These are phyloP conservation scores for Antitrichia curtipendula DNA, from an alignment of 225 moss, liverwort and hornwort genomes.

Conservation along the genomic window DNA sequence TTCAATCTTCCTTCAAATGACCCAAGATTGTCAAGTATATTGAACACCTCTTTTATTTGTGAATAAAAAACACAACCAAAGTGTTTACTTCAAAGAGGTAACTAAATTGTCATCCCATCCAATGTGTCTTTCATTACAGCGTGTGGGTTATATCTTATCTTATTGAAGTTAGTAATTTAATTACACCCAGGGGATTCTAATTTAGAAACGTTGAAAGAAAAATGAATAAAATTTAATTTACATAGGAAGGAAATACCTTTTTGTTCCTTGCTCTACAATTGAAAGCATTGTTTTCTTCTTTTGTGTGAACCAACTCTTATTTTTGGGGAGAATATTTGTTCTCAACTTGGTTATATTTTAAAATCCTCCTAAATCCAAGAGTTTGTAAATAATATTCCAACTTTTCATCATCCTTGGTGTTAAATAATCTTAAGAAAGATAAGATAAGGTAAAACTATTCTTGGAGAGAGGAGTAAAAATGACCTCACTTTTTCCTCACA, in stretches of 20 bases:
- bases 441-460: neutral
- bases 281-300: neutral
- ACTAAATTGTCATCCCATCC: neutral
- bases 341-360: neutral
- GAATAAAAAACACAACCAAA: neutral
- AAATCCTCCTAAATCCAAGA: neutral
- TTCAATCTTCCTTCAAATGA: neutral
- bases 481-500: neutral
- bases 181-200: neutral
- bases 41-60: neutral
- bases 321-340: neutral
- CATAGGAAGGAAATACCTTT: accelerated
- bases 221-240: neutral
- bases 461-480: neutral
- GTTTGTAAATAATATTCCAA: neutral
- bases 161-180: neutral
- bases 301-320: no score
- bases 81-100: neutral
- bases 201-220: neutral
- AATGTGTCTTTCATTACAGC: neutral
- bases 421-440: neutral
- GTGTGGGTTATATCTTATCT: neutral
- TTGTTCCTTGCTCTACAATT: neutral
- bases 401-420: neutral
- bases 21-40: neutral